Evolutionary conservation across 2,329 filamentous ascomycete genomes (phyloP), one percentile per base, ranked within the genome.

Genomic region (Thermomyces lanuginosus): DNA sequence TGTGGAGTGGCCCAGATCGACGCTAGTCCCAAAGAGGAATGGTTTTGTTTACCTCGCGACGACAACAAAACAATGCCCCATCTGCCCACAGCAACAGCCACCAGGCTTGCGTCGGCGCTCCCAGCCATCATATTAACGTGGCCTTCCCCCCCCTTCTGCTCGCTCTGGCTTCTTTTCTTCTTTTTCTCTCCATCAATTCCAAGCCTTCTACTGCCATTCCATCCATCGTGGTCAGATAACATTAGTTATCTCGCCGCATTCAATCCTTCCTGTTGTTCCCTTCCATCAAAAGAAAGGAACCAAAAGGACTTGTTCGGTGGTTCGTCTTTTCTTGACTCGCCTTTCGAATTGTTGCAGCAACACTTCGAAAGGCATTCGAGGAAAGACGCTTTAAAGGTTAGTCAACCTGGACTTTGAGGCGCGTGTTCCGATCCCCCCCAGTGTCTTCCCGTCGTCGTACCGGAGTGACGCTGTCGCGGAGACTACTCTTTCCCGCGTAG

Each of bases 341-440:
- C 53, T 57, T 58, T 56, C 53, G 53, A 53, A 44, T 56, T 56
- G 51, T 55, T 55, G 36, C 35, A 32, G 10, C 38, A 48, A 50
- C 51, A 55, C 45, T 57, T 56, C 53, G 53, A 53, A 55, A 56
- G 53, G 48, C 48, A 53, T 72, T 72, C 69, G 71, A 80, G 75
- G 75, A 72, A 66, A 68, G 71, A 63, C 72, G 64, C 63, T 60
- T n/a, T 58, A 56, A 63, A 73, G 78, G 75, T 74, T 77, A 77
- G 81, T 66, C 81, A 93, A 82, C 69, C 84, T 93, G 84, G 84
- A 93, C 81, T 93, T 92, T 89, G 84, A 92, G 79, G 83, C 84
- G 66, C 80, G 83, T 64, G 80, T 93, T 64, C 82, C 86, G 70
- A 89, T 95, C 65, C 86, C 86, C 66, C 92, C 93, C 76, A 93